Conservation (phyloP, 495 filamentous ascomycete species). For the Rostrohypoxylon terebratum region DNA sequence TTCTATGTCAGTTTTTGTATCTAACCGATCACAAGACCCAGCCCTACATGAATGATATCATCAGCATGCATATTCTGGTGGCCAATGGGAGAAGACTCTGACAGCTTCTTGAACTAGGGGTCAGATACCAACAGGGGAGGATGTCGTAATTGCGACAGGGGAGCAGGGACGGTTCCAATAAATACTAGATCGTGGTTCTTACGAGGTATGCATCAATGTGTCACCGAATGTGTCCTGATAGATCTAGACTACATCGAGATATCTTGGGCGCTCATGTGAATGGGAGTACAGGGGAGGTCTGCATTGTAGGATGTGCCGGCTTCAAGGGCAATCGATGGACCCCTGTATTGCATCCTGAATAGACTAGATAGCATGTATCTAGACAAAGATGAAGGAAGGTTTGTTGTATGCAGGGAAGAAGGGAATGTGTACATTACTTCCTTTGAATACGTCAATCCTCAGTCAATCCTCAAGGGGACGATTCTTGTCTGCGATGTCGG, state of each 20-base stretch:
- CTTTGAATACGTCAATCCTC: neutral
- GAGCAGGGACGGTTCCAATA: neutral
- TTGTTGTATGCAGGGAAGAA: neutral
- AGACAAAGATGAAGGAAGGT: neutral
- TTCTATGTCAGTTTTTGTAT: constrained; percentile 26
- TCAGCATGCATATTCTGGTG: neutral
- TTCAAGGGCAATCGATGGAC: too few species aligned
- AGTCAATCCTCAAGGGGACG: neutral
- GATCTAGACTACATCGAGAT: too few species aligned
- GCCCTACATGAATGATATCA: neutral
- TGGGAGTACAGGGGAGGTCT: too few species aligned
- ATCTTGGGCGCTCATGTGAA: too few species aligned
- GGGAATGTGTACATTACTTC: neutral
- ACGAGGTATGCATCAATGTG: neutral
- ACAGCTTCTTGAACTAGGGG: neutral
- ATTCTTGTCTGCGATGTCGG: neutral
- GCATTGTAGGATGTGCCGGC: too few species aligned
- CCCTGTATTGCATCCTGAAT: too few species aligned
- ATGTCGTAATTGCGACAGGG: neutral
- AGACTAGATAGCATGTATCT: neutral
- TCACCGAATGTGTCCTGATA: neutral
- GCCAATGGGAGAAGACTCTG: neutral
- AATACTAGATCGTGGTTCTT: neutral
- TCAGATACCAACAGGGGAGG: neutral
- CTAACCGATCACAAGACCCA: neutral